Evolutionary conservation across 2,329 filamentous ascomycete genomes (phyloP), one percentile per base, ranked within the genome.

Genomic region (Diaporthe longicolla): DNA sequence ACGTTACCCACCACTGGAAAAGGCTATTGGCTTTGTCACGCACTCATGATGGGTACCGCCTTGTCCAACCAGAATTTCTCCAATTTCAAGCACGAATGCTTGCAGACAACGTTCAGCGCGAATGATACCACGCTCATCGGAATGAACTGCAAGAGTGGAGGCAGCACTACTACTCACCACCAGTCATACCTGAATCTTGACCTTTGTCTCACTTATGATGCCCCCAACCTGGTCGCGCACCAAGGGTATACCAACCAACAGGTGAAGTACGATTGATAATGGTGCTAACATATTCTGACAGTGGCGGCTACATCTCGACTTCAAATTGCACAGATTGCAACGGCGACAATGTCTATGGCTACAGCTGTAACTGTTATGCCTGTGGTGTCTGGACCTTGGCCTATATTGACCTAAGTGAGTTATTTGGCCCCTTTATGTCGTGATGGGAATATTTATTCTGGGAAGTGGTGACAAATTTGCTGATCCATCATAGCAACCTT

Each of bases 271-370:
- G 0, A 21, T 11, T 6, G 21, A 5, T n/a, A 48, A 21, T 17
- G 15, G 24, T 10, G 29, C 29, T 52, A n/a, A 72, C 26, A n/a
- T 52, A 24, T 8, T 15, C 10, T 24, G 35, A 17, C 43, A 75
- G 73, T 32, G 73, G 73, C 26, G 73, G 73, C 5, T 75, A 73
- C 37, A 35, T 68, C 26, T 71, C 70, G 15, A 68, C 11, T 29
- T 37, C 58, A 19, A 68, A 37, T 2, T 72, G 73, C 45, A 43
- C 61, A 17, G 50, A 43, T 11, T 74, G 61, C n/a, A 59, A 26
- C 29, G 24, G 45, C 32, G 70, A 63, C 45, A 70, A 63, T 26
- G 61, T 52, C 15, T 43, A 70, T 32, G 19, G 61, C 29, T 75
- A 75, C 35, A 66, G 40, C 29, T 75, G 63, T 32, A 24, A 70